A percentile compares a stretch with the other conserved stretches of the same genome.
Conservation (phyloP, 148 eudicot species). For the Heliosperma pusillum region DNA sequence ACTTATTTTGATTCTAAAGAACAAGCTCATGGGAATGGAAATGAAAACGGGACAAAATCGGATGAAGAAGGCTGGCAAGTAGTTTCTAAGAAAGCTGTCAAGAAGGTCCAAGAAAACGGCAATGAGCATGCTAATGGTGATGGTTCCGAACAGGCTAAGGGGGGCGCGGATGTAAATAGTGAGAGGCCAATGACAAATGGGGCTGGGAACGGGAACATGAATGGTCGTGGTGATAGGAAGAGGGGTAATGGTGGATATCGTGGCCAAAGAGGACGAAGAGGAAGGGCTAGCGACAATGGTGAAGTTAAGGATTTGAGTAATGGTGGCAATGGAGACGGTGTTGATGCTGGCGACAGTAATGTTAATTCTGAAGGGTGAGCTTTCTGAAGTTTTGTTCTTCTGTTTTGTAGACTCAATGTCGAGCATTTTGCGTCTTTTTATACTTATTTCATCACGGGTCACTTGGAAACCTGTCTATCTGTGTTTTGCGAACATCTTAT, state of each 20-base stretch:
- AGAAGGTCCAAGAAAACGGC: neutral
- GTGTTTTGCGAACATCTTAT: too few relatives aligned
- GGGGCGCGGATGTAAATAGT: neutral
- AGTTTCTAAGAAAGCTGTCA: neutral
- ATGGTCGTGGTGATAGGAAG: neutral
- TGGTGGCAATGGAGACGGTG: neutral
- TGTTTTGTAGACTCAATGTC: neutral
- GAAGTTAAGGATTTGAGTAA: neutral
- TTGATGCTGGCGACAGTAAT: slow-evolving; percentile 7
- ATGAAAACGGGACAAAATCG: neutral
- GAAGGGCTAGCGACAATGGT: too few relatives aligned
- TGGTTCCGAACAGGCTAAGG: neutral
- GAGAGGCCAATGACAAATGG: neutral
- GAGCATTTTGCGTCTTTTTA: too few relatives aligned
- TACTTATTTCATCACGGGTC: too few relatives aligned
- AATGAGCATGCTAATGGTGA: too few relatives aligned
- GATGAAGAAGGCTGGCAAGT: neutral
- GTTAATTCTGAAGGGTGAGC: slow-evolving; percentile 19
- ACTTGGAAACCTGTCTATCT: too few relatives aligned
- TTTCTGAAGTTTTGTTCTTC: neutral
- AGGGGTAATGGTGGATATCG: slow-evolving; percentile 7
- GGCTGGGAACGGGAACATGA: slow-evolving; percentile 10
- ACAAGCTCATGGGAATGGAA: neutral
- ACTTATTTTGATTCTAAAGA: neutral
- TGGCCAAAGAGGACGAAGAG: too few relatives aligned